A percentile compares a stretch with the other conserved stretches of the same genome.
These are phyloP conservation scores for Rhynchospora pubera DNA, from an alignment of 176 grass and related monocot species.

Conservation along the genomic window DNA sequence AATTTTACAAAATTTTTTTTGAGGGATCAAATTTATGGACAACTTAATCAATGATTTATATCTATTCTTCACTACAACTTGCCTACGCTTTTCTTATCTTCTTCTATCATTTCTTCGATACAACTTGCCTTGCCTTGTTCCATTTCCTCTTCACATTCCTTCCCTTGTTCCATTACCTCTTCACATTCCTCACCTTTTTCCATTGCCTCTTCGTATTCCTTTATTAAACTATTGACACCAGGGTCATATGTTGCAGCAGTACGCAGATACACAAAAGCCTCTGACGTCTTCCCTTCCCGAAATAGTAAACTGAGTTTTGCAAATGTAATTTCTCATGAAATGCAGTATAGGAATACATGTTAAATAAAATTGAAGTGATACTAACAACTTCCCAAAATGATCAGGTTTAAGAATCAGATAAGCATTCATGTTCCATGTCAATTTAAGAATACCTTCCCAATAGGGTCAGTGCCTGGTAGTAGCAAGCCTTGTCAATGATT, in stretches of 20 bases:
- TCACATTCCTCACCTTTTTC: background rate
- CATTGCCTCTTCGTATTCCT: slow-evolving; percentile 58
- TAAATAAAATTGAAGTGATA: background rate
- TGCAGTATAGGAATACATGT: background rate
- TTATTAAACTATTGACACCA: slow-evolving; percentile 29
- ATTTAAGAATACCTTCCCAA: slow-evolving; percentile 53
- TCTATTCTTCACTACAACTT: background rate
- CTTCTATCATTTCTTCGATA: slow-evolving; percentile 1
- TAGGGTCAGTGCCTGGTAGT: slow-evolving; percentile 41
- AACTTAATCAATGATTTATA: slow-evolving; percentile 8
- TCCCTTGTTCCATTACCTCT: background rate
- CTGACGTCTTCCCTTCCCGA: slow-evolving; percentile 54
- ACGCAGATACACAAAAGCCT: slow-evolving; percentile 58
- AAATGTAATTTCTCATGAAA: background rate
- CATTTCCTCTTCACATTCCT: slow-evolving; percentile 59
- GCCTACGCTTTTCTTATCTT: slow-evolving; percentile 2
- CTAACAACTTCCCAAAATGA: background rate
- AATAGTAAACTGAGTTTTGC: slow-evolving; percentile 42
- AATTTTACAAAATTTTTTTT: background rate
- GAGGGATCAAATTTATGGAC: background rate
- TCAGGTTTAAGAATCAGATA: background rate
- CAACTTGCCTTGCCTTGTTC: slow-evolving; percentile 1
- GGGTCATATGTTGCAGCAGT: slow-evolving; percentile 68
- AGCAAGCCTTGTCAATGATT: slow-evolving; percentile 45
- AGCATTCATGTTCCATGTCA: background rate